Conservation (phyloP, 768 basidiomycete genomes). For the Tephrocybe sp. region DNA sequence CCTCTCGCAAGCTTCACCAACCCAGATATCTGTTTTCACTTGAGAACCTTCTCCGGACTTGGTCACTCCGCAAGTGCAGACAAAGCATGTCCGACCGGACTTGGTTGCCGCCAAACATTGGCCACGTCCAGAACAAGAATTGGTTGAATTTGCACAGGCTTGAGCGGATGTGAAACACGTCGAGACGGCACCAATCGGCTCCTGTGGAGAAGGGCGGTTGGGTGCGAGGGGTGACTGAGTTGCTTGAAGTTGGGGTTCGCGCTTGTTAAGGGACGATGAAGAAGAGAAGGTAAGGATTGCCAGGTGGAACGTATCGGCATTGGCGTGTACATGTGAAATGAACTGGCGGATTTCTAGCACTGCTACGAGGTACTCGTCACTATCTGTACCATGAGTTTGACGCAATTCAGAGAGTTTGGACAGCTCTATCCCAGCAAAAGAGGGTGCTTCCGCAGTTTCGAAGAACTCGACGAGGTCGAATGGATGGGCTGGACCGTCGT, state of each 20-base stretch:
- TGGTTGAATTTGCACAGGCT: conserved; percentile 60
- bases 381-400: conserved; percentile 41
- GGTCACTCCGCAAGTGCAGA: conserved; percentile 49
- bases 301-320: conserved; percentile 36
- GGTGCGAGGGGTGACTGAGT: conserved; percentile 47
- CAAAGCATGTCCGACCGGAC: conserved; percentile 54
- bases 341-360: conserved; percentile 43
- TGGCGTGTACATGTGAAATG: conserved; percentile 40
- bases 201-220: conserved; percentile 36
- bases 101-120: conserved; percentile 59
- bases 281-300: conserved; percentile 52
- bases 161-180: conserved; percentile 58
- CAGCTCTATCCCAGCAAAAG: conserved; percentile 66
- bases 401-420: conserved; percentile 48
- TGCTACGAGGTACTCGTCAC: conserved; percentile 53
- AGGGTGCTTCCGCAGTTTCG: conserved; percentile 42
- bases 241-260: conserved; percentile 36
- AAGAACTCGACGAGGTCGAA: conserved; percentile 48
- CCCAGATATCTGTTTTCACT: conserved; percentile 66
- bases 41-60: conserved; percentile 49
- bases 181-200: conserved; percentile 57
- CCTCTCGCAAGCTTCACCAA: conserved; percentile 71
- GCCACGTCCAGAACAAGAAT: conserved; percentile 68
- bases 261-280: conserved; percentile 26
- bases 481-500: conserved; percentile 27